These are phyloP conservation scores for Penicillium arizonense DNA, from an alignment of 495 filamentous ascomycete genomes.

Conservation along the genomic window DNA sequence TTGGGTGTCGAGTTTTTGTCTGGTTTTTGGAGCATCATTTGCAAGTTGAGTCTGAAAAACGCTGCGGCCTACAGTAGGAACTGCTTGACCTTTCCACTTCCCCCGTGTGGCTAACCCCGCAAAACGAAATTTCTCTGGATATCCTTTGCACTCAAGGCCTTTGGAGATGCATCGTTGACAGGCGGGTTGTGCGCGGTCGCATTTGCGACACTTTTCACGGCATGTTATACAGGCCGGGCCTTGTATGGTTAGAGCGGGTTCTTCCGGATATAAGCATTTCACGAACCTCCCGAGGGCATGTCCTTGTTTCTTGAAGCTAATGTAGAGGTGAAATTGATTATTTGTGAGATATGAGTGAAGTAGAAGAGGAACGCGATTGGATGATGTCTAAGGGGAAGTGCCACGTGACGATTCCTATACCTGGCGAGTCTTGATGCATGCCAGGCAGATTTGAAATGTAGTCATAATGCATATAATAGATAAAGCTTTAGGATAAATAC, in stretches of 20 bases:
- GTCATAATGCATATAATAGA: too few species aligned
- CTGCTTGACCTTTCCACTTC: constrained; percentile 30
- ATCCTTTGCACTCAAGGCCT: constrained; percentile 31
- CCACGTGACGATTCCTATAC: too few species aligned
- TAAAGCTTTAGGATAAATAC: too few species aligned
- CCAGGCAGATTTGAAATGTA: too few species aligned
- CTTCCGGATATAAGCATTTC: not conserved
- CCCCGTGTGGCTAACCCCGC: constrained; percentile 38
- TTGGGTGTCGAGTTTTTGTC: not conserved
- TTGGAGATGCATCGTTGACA: constrained; percentile 30
- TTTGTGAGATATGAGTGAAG: too few species aligned
- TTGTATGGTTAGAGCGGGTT: not conserved
- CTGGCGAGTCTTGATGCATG: too few species aligned
- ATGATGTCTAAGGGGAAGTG: too few species aligned
- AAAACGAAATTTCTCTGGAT: constrained; percentile 42
- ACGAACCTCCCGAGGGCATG: constrained; percentile 1
- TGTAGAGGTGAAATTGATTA: too few species aligned
- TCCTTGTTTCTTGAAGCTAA: not conserved
- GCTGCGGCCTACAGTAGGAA: constrained; percentile 1
- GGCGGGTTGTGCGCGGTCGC: constrained; percentile 25
- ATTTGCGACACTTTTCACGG: constrained; percentile 33
- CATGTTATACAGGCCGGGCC: constrained; percentile 33
- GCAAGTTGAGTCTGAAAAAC: not conserved
- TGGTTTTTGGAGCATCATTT: constrained; percentile 2
- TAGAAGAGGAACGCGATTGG: too few species aligned